phyloP scores from a whole-genome alignment of 306 rosid genomes.

The Malus domestica region DNA sequence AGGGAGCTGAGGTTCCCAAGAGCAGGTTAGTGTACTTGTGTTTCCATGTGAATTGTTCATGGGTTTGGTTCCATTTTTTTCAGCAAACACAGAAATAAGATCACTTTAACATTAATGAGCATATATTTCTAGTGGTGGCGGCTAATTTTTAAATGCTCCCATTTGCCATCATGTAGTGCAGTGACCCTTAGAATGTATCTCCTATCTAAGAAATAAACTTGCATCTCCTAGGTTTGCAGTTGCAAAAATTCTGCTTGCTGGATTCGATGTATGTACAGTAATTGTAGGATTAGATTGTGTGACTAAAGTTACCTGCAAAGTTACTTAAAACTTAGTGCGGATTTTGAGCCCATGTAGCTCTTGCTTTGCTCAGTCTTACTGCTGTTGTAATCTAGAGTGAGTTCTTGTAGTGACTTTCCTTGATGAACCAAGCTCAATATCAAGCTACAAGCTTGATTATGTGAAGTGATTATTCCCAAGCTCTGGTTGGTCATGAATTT shows the following conservation, averaged over 20 bases:
- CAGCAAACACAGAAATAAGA: slow-evolving; percentile 1
- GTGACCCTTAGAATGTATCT: neutral
- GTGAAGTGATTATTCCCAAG: neutral
- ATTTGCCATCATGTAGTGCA: slow-evolving; percentile 12
- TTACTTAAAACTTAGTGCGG: neutral
- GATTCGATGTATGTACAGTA: neutral
- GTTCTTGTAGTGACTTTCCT: neutral
- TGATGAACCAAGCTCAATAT: neutral
- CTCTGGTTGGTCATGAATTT: neutral
- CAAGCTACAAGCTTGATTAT: neutral
- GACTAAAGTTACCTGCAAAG: neutral
- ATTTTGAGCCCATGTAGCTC: neutral
- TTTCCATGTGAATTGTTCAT: neutral
- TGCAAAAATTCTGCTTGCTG: neutral
- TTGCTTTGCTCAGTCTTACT: neutral
- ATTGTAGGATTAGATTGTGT: neutral
- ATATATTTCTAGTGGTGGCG: neutral
- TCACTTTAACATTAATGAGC: neutral
- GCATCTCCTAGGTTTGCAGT: neutral
- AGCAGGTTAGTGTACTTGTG: slow-evolving; percentile 44
- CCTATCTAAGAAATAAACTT: neutral
- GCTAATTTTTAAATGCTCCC: neutral
- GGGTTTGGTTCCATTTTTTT: neutral
- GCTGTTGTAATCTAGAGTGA: neutral
- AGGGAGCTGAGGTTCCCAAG: slow-evolving; percentile 87